Base-by-base conservation (phyloP, 805 yeast species). In the Starmerella asiatica region DNA sequence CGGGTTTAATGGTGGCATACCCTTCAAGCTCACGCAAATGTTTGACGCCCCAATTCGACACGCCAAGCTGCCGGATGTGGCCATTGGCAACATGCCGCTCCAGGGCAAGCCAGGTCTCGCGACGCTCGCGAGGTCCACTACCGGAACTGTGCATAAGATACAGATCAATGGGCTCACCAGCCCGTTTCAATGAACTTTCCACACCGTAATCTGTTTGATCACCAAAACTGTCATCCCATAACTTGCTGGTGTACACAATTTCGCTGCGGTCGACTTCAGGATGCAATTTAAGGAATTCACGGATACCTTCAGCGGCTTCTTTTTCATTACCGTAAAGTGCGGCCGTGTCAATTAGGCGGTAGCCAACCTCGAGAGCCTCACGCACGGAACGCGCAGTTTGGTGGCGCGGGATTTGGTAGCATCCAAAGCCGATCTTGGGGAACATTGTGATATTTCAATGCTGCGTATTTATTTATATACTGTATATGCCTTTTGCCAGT, bases 291-390 rank as follows among this genome's bases (percentile, higher is more conserved):
- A 76, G 44, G 66, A 73, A 79, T 38, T 60, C 55, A 16, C 63
- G 57, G 32, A 79, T 70, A 4, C 79, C 91, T 35, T 67, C 63
- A 16, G 74, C 75, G 4, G 73, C 73, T 47, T 75, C 79, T 14
- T 47, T 47, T 54, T 79, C 83, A 59, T 81, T 81, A 9, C 62
- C 60, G 60, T 82, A 82, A n/a, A 58, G 57, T 8, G 68, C 73
- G 5, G 93, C 94, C 16, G 77, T 63, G 54, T 82, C 91, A 43
- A 81, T 61, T 52, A 77, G 84, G 48, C 88, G 69, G 56, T 77
- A 80, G 1, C 91, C 91, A 14, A 55, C 60, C 16, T 63, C 57
- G 43, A 80, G 65, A 0, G 85, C 86, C 29, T 68, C 54, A 48
- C 68, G 64, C 0, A 75, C 77, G 21, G 73, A 52, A 0, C 63